A percentile compares a stretch with the other conserved stretches of the same genome.
These are phyloP conservation scores for Hymenotorrendiella dingleyae DNA, from an alignment of 2,329 filamentous ascomycete genomes.

Conservation along the genomic window DNA sequence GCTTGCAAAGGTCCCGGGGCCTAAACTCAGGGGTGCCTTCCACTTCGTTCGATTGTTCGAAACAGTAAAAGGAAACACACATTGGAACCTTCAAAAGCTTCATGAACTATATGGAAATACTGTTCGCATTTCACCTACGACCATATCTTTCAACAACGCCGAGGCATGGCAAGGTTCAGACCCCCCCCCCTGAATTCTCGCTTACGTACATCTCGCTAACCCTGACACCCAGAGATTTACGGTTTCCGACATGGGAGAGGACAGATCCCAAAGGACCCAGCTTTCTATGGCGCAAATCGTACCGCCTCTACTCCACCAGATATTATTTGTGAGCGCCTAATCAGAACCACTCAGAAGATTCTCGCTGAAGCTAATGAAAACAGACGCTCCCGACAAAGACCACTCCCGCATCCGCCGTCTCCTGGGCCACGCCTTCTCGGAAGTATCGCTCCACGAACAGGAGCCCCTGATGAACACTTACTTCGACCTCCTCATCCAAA, in stretches of 20 bases:
- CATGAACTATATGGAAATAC: background rate
- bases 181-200: too few relatives aligned
- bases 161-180: background rate
- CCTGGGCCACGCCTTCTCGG: slow-evolving; percentile 28
- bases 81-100: background rate
- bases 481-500: slow-evolving; percentile 4
- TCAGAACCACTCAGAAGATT: too few relatives aligned
- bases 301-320: background rate
- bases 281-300: background rate
- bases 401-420: slow-evolving; percentile 26
- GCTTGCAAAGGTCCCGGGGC: background rate
- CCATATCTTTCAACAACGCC: background rate
- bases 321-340: background rate
- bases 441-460: slow-evolving; percentile 28
- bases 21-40: background rate
- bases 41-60: background rate
- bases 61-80: background rate
- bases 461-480: slow-evolving; percentile 18
- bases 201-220: too few relatives aligned
- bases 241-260: background rate
- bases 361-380: background rate
- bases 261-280: background rate
- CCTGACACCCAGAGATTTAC: too few relatives aligned
- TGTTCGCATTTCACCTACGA: background rate
- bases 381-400: background rate